Percentiles rank a stretch among this genome's conserved stretches.
These are phyloP conservation scores for Apostasia shenzhenica DNA, from an alignment of 106 monocot species.

Conservation along the genomic window DNA sequence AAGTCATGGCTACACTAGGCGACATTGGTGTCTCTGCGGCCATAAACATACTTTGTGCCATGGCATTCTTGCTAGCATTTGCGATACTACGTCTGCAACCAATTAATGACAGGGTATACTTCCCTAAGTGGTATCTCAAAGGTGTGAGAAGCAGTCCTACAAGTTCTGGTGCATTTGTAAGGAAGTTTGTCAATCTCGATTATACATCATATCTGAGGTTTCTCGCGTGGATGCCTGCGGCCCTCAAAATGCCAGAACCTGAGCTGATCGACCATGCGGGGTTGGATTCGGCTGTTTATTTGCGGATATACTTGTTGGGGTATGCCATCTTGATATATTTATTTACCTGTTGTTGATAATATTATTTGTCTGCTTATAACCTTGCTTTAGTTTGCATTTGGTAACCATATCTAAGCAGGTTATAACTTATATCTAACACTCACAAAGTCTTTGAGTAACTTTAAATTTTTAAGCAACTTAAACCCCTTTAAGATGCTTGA, in stretches of 20 bases:
- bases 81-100: constrained; percentile 81
- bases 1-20: constrained; percentile 57
- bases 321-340: constrained; percentile 8
- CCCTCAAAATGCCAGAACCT: constrained; percentile 98
- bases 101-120: constrained; percentile 91
- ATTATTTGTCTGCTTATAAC: too few relatives aligned
- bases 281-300: constrained; percentile 86
- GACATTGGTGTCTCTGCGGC: constrained; percentile 82
- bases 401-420: too few relatives aligned
- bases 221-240: constrained; percentile 87
- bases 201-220: constrained; percentile 70
- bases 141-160: constrained; percentile 72
- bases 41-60: constrained; percentile 74
- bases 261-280: constrained; percentile 97
- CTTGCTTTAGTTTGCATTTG: too few relatives aligned
- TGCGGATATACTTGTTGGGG: constrained; percentile 79
- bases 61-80: constrained; percentile 76
- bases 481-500: too few relatives aligned
- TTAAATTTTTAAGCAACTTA: too few relatives aligned
- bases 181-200: constrained; percentile 79
- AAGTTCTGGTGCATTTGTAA: constrained; percentile 31
- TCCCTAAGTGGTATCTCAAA: constrained; percentile 96
- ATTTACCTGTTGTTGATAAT: too few relatives aligned
- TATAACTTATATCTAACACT: too few relatives aligned
- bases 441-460: too few relatives aligned